These are phyloP conservation scores for Physaria fendleri DNA, from an alignment of 345 rosid genomes.

Conservation along the genomic window DNA sequence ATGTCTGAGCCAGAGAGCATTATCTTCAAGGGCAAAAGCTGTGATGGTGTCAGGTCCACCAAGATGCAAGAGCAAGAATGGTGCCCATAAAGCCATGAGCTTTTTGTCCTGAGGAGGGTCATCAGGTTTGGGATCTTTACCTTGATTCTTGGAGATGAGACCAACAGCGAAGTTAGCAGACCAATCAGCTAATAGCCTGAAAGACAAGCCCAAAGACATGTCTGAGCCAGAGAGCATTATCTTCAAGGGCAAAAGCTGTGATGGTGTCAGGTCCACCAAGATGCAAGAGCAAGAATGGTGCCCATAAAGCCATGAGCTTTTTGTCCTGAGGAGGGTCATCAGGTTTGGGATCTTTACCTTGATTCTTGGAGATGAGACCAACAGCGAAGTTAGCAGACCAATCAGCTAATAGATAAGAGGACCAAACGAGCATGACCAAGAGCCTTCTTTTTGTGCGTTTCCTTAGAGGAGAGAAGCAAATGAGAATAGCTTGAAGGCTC, in stretches of 20 bases:
- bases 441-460: neutral
- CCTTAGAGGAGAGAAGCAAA: conserved; percentile 24
- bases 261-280: conserved; percentile 41
- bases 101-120: too few species aligned
- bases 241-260: conserved; percentile 40
- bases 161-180: too few species aligned
- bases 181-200: too few species aligned
- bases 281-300: conserved; percentile 36
- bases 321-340: neutral
- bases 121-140: too few species aligned
- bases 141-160: too few species aligned
- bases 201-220: conserved; percentile 34
- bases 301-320: conserved; percentile 27
- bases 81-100: too few species aligned
- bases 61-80: too few species aligned
- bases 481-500: conserved; percentile 25
- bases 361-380: conserved; percentile 23
- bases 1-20: too few species aligned
- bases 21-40: too few species aligned
- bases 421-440: conserved; percentile 22
- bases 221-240: conserved; percentile 34
- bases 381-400: conserved; percentile 25
- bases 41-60: too few species aligned
- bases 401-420: conserved; percentile 27
- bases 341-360: conserved; percentile 14